Evolutionary conservation across 257 asterid genomes (phyloP).

Genomic region (Oldenlandia corymbosa): DNA sequence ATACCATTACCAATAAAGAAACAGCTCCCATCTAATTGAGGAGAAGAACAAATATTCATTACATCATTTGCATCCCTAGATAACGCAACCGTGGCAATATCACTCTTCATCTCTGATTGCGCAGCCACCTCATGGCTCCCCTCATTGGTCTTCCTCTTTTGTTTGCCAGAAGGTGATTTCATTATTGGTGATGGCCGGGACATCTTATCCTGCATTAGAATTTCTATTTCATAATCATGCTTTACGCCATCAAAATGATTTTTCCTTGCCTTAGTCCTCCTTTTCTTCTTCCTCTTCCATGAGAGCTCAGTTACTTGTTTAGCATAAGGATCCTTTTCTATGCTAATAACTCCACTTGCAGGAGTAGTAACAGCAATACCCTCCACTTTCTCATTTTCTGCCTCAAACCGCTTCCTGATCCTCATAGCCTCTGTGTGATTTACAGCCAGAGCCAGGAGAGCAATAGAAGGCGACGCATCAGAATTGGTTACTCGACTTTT

Average conservation of each 20-base stretch:
- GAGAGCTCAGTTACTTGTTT: background rate
- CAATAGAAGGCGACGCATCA: background rate
- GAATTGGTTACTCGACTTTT: background rate
- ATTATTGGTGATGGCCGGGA: background rate
- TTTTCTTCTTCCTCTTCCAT: background rate
- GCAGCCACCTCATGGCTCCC: background rate
- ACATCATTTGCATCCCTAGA: slow-evolving; percentile 5
- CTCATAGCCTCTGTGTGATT: background rate
- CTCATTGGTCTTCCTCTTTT: background rate
- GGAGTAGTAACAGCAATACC: background rate
- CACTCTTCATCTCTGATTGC: slow-evolving; percentile 6
- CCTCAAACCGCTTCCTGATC: background rate
- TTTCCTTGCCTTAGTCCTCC: background rate
- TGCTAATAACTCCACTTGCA: background rate
- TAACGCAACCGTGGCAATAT: background rate
- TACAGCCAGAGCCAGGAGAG: background rate
- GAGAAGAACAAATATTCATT: background rate
- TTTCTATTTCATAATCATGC: background rate
- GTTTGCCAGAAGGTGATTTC: background rate
- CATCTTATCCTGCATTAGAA: background rate
- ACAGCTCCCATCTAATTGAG: slow-evolving; percentile 11
- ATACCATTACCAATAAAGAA: slow-evolving; percentile 7
- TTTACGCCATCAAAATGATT: background rate
- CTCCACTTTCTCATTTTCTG: background rate
- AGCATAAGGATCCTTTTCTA: background rate